Percentiles rank a stretch among this genome's conserved stretches.
These are phyloP conservation scores for Leccinum boreale DNA, from an alignment of 768 basidiomycete species.

Conservation along the genomic window DNA sequence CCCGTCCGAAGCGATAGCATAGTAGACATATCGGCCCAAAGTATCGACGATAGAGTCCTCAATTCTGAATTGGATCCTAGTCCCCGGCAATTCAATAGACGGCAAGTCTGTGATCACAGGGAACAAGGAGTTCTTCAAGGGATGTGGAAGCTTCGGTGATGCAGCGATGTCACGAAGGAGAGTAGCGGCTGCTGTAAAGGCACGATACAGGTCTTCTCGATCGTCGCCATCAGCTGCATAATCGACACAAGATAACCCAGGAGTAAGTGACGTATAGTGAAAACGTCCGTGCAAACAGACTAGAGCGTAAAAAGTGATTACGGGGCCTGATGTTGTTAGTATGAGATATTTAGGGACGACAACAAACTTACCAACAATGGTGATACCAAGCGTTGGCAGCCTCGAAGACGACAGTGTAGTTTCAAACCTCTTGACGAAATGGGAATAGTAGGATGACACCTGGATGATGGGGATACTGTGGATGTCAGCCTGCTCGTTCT, in stretches of 20 bases:
- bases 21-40: neutral
- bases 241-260: neutral
- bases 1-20: neutral
- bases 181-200: neutral
- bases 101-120: too few species aligned
- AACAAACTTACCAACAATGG: neutral
- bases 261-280: neutral
- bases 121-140: too few species aligned
- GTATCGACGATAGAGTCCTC: neutral
- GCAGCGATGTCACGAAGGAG: neutral
- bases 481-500: neutral
- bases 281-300: too few species aligned
- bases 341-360: neutral
- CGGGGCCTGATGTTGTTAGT: neutral
- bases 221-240: neutral
- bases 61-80: neutral
- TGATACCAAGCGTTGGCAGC: neutral
- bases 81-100: neutral
- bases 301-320: neutral
- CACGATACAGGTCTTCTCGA: neutral
- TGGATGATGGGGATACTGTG: neutral
- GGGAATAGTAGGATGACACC: neutral
- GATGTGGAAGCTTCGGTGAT: neutral
- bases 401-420: neutral
- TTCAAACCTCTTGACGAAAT: too few species aligned